Base-by-base conservation (phyloP, 345 rosid species). In the Erodium maritimum region DNA sequence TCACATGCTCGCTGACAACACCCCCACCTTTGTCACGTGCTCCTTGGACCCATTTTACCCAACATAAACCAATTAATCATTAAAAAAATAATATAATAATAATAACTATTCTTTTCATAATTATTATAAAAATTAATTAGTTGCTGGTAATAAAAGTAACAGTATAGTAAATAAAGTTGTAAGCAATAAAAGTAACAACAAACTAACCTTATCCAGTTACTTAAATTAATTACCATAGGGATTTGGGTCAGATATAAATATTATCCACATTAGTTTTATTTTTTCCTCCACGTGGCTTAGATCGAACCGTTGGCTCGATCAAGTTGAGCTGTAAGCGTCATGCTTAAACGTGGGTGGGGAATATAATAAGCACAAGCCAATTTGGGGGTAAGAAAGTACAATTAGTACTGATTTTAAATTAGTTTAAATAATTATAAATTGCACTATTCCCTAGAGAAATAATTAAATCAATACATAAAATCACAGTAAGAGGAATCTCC, bases 301-400 rank as follows among this genome's bases (percentile, higher is more conserved):
- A 80, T 79, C 75, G 5, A 60, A 52, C 83, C 79, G 74, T 83
- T 52, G 5, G 5, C 67, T 65, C 21, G 54, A 25, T 29, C 17
- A 20, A 55, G 77, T 62, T 75, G 81, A 81, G 83, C 84, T 84
- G 90, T 74, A 73, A 67, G 23, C 77, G 64, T 84, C 85, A 74
- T 81, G 90, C 83, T 57, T 59, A 66, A 84, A 79, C 85, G 87
- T 79, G 85, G 83, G 65, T 5, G 10, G 53, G 67, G 73, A 77
- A 80, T 78, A 75, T 66, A 61, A 65, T 60, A 65, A 64, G 64
- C 62, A 69, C 69, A 61, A 66, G 70, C 52, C 52, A 46, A 59
- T 62, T 64, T 23, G 50, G 69, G 20, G 52, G 62, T 55, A 69
- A 56, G 58, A 63, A 69, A 56, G 21, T 11, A 55, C 50, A 60